Evolutionary conservation across 1,139 yeast genomes (phyloP).

Genomic region (Geotrichum bryndzae): DNA sequence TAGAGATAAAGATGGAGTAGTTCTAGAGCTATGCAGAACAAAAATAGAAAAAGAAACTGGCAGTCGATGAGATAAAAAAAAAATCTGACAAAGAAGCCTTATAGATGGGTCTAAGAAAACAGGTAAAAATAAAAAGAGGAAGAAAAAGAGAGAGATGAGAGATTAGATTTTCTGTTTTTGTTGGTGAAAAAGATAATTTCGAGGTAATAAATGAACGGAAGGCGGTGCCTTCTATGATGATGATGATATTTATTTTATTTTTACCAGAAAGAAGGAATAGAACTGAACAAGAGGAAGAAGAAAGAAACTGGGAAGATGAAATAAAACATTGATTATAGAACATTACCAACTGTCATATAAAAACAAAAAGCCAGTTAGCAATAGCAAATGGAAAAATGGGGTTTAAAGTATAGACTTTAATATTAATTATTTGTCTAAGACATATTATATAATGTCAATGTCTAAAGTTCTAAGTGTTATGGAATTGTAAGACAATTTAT

Average conservation of each 20-base stretch:
- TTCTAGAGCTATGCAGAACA: not conserved
- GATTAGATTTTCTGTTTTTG: not conserved
- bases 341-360: too few relatives aligned
- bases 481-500: not conserved
- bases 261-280: not conserved
- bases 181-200: not conserved
- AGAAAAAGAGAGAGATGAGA: not conserved
- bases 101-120: not conserved
- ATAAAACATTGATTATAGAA: too few relatives aligned
- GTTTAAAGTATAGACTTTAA: not conserved
- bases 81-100: not conserved
- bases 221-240: not conserved
- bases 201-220: not conserved
- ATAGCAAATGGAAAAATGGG: not conserved
- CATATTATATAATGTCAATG: not conserved
- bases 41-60: not conserved
- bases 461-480: not conserved
- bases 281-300: not conserved
- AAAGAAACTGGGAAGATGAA: not conserved
- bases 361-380: not conserved
- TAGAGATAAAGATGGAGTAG: not conserved
- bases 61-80: not conserved
- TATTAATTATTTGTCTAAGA: not conserved
- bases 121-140: not conserved
- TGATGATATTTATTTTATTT: not conserved